These are phyloP conservation scores for Alnus glutinosa DNA, from an alignment of 306 rosid genomes.

Conservation along the genomic window DNA sequence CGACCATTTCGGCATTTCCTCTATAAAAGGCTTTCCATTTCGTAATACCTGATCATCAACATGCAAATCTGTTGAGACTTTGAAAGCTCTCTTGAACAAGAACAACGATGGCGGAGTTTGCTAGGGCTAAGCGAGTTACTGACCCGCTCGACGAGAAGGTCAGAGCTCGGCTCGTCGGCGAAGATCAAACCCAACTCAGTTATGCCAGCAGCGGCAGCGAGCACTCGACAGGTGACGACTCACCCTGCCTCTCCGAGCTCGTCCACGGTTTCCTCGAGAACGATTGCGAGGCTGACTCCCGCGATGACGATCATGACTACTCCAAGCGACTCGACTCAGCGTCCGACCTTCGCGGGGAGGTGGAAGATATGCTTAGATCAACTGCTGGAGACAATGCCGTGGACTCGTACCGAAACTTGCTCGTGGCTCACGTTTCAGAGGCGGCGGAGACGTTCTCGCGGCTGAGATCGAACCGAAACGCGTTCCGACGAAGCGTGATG, in stretches of 20 bases:
- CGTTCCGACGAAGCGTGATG: conserved; percentile 52
- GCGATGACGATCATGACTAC: conserved; percentile 33
- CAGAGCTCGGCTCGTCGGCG: conserved; percentile 59
- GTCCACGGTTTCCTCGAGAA: conserved; percentile 59
- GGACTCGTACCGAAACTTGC: conserved; percentile 43
- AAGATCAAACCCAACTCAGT: conserved; percentile 33
- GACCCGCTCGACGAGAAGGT: conserved; percentile 68
- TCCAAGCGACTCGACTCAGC: conserved; percentile 53
- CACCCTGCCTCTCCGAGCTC: conserved; percentile 68
- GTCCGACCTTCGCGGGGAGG: conserved; percentile 26
- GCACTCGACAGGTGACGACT: conserved; percentile 46
- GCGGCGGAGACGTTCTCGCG: conserved; percentile 39
- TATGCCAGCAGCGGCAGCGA: conserved; percentile 77
- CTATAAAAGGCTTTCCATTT: no score
- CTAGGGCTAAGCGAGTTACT: conserved; percentile 56
- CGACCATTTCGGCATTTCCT: no score
- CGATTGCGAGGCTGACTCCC: not conserved
- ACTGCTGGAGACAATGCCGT: not conserved
- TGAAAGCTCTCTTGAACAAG: no score
- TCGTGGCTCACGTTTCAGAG: conserved; percentile 46
- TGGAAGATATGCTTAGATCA: conserved; percentile 26
- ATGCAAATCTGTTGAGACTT: no score
- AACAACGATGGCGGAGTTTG: conserved; percentile 29
- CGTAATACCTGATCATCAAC: no score
- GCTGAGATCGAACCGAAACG: conserved; percentile 22